Evolutionary conservation across 2,329 filamentous ascomycete species (phyloP).

Genomic region (Colletotrichum sp.): DNA sequence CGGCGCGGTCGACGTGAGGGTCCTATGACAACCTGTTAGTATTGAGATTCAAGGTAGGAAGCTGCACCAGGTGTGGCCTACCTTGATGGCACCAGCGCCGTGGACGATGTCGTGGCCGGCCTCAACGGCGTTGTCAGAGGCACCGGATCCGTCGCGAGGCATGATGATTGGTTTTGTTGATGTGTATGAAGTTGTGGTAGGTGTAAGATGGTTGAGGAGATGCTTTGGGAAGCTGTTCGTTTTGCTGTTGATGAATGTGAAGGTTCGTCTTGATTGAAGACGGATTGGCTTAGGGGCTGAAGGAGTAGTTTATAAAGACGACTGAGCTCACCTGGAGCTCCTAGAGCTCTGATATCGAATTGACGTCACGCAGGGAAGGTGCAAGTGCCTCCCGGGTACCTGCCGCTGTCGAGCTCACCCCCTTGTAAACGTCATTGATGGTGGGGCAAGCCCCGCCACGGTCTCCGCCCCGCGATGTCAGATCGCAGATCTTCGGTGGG

Average conservation of each 20-base stretch:
- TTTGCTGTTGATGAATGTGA: not conserved
- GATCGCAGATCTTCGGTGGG: conserved; percentile 4
- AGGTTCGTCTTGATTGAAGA: not conserved
- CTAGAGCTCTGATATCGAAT: not conserved
- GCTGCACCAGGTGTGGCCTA: conserved; percentile 27
- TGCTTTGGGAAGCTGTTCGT: not conserved
- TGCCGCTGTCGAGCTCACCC: not conserved
- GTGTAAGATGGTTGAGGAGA: not conserved
- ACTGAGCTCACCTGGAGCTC: not conserved
- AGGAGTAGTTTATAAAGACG: not conserved
- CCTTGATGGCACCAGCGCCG: conserved; percentile 43
- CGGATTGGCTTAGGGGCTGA: no score
- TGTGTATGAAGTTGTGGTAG: not conserved
- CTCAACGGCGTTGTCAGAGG: conserved; percentile 51
- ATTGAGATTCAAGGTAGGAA: not conserved
- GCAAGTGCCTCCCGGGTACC: not conserved
- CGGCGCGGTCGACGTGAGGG: conserved; percentile 46
- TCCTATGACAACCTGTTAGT: not conserved
- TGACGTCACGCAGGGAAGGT: conserved; percentile 2
- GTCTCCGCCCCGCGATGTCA: not conserved
- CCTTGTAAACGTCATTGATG: not conserved
- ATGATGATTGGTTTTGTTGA: conserved; percentile 35
- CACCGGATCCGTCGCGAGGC: conserved; percentile 56
- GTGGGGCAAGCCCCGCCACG: not conserved
- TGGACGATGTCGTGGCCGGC: conserved; percentile 47